A percentile compares a stretch with the other conserved stretches of the same genome.
Evolutionary conservation across 2,329 filamentous ascomycete genomes (phyloP).

Genomic region (Westerdykella aurantiaca): DNA sequence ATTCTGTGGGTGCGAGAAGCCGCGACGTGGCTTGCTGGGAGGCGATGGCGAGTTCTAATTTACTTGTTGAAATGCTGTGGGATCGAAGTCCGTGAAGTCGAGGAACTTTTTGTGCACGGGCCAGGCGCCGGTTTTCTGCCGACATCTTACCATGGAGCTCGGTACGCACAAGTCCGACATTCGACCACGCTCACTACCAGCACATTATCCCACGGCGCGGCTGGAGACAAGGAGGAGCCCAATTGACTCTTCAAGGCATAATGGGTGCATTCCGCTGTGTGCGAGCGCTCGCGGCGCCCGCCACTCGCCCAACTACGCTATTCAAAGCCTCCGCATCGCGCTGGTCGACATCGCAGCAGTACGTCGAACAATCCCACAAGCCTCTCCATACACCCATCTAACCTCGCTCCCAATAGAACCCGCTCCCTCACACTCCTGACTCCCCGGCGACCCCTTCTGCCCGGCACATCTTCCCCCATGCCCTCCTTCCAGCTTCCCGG

Average conservation of each 20-base stretch:
- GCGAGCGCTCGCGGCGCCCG: slow-evolving; percentile 19
- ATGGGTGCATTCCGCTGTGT: slow-evolving; percentile 34
- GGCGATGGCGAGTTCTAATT: neutral
- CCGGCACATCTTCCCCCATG: slow-evolving; percentile 6
- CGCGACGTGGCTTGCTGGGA: neutral
- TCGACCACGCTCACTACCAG: neutral
- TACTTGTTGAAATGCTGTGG: neutral
- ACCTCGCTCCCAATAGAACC: neutral
- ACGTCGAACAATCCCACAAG: slow-evolving; percentile 1
- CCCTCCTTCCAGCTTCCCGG: slow-evolving; percentile 12
- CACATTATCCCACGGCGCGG: slow-evolving; percentile 2
- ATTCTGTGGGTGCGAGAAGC: neutral
- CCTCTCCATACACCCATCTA: neutral
- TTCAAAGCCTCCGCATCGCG: slow-evolving; percentile 16
- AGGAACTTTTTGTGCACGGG: slow-evolving; percentile 31
- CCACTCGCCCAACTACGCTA: slow-evolving; percentile 12
- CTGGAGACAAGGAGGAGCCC: neutral
- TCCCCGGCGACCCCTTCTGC: neutral
- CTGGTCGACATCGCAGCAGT: slow-evolving; percentile 17
- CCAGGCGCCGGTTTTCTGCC: slow-evolving; percentile 2
- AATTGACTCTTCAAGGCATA: slow-evolving; percentile 2
- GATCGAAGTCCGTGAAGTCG: slow-evolving; percentile 1
- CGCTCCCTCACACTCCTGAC: neutral
- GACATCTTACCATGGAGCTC: neutral
- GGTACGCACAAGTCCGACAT: neutral